Conservation (phyloP, 2,329 filamentous ascomycete species). For the Sporothrix phasma region DNA sequence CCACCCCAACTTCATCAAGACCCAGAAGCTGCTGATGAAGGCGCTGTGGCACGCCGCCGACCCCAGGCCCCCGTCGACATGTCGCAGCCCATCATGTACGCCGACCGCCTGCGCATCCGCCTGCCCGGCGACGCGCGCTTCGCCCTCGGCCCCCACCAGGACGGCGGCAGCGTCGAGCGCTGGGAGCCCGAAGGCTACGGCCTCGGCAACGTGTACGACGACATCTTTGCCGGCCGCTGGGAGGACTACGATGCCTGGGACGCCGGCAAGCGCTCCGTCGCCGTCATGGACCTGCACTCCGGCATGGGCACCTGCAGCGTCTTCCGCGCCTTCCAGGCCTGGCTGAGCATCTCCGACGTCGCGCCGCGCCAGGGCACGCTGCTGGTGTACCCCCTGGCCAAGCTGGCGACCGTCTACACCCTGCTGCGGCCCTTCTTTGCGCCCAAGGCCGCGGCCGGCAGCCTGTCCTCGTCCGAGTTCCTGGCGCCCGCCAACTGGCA, state of each 20-base stretch:
- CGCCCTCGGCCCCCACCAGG: constrained; percentile 62
- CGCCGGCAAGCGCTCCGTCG: constrained; percentile 55
- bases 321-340: constrained; percentile 85
- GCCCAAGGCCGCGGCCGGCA: constrained; percentile 28
- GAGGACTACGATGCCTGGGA: constrained; percentile 79
- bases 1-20: constrained; percentile 52
- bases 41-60: constrained; percentile 46
- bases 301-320: constrained; percentile 74
- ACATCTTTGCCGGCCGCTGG: constrained; percentile 66
- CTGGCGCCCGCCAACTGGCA: constrained; percentile 34
- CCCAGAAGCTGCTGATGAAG: constrained; percentile 52
- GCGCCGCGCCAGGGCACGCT: constrained; percentile 69
- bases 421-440: constrained; percentile 78
- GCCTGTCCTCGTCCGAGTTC: constrained; percentile 24
- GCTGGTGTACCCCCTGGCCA: constrained; percentile 68
- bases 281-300: constrained; percentile 65
- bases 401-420: constrained; percentile 66
- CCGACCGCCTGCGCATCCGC: constrained; percentile 61
- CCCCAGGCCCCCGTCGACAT: constrained; percentile 11
- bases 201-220: constrained; percentile 57
- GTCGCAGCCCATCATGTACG: constrained; percentile 52
- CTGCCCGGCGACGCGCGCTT: constrained; percentile 61
- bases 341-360: constrained; percentile 69
- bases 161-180: constrained; percentile 64
- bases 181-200: constrained; percentile 66